phyloP scores from a whole-genome alignment of 345 rosid species.

The Arabidopsis arenosa region DNA sequence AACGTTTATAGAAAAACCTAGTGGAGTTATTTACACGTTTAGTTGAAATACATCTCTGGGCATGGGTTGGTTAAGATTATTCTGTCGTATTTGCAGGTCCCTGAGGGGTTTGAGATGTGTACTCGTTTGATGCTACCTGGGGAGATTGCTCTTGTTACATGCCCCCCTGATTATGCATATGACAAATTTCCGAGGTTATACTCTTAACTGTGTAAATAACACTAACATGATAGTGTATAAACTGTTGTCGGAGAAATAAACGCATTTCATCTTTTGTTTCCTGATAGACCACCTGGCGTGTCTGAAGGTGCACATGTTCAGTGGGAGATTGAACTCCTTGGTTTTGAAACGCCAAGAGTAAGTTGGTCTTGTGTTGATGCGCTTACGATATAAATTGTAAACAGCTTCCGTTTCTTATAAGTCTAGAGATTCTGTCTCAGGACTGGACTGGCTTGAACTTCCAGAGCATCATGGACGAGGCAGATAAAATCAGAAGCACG shows the following conservation, averaged over 20 bases:
- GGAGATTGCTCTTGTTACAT: conserved; percentile 87
- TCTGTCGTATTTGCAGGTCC: conserved; percentile 58
- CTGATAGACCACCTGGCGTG: conserved; percentile 73
- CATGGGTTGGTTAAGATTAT: neutral
- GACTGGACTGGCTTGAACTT: conserved; percentile 98
- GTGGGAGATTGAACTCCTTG: conserved; percentile 97
- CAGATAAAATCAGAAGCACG: conserved; percentile 82
- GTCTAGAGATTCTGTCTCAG: conserved; percentile 50
- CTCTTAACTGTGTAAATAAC: conserved; percentile 40
- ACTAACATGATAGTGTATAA: conserved; percentile 18
- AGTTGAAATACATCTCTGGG: conserved; percentile 5
- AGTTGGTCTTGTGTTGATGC: conserved; percentile 26
- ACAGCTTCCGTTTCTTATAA: conserved; percentile 12
- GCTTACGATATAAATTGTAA: neutral
- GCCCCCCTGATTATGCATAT: conserved; percentile 97
- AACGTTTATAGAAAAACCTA: neutral
- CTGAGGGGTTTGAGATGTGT: conserved; percentile 98
- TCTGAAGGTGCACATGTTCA: conserved; percentile 89
- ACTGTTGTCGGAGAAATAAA: neutral
- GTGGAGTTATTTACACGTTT: neutral
- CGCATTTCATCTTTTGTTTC: conserved; percentile 17
- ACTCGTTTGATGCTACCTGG: conserved; percentile 96
- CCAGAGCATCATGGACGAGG: conserved; percentile 87
- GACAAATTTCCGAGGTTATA: conserved; percentile 89
- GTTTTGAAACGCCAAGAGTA: conserved; percentile 96